Evolutionary conservation across 2,329 filamentous ascomycete species (phyloP).

Genomic region (Fusarium tuaranense): DNA sequence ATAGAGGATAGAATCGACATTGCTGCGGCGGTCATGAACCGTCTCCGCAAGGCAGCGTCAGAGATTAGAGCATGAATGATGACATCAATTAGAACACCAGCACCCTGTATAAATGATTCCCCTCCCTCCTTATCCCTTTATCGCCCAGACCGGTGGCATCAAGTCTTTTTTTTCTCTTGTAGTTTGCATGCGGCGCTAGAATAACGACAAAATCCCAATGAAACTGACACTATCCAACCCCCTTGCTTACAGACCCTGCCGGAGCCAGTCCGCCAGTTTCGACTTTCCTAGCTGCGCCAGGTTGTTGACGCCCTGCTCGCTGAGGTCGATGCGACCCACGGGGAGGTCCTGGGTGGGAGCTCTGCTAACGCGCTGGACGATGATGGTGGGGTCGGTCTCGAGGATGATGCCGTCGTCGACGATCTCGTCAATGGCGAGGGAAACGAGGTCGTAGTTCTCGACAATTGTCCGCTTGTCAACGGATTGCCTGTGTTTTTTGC

Average conservation of each 20-base stretch:
- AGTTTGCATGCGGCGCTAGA: slow-evolving; percentile 45
- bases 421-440: slow-evolving; percentile 94
- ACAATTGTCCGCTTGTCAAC: slow-evolving; percentile 98
- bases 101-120: slow-evolving; percentile 39
- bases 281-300: slow-evolving; percentile 93
- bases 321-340: slow-evolving; percentile 93
- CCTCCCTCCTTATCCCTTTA: slow-evolving; percentile 27
- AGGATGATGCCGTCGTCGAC: slow-evolving; percentile 96
- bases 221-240: background rate
- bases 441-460: slow-evolving; percentile 98
- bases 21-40: slow-evolving; percentile 88
- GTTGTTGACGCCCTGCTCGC: slow-evolving; percentile 95
- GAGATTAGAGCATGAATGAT: slow-evolving; percentile 63
- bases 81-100: slow-evolving; percentile 47
- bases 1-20: slow-evolving; percentile 84
- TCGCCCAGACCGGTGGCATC: slow-evolving; percentile 38
- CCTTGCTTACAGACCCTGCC: slow-evolving; percentile 76
- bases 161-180: slow-evolving; percentile 36
- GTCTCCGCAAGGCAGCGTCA: slow-evolving; percentile 81
- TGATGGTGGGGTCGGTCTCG: slow-evolving; percentile 95
- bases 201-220: slow-evolving; percentile 45
- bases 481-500: slow-evolving; percentile 74
- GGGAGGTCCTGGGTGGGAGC: slow-evolving; percentile 92
- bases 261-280: slow-evolving; percentile 89
- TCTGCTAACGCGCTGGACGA: slow-evolving; percentile 91